Base-by-base conservation (phyloP, 306 rosid species). In the Pterocarpus santalinus region DNA sequence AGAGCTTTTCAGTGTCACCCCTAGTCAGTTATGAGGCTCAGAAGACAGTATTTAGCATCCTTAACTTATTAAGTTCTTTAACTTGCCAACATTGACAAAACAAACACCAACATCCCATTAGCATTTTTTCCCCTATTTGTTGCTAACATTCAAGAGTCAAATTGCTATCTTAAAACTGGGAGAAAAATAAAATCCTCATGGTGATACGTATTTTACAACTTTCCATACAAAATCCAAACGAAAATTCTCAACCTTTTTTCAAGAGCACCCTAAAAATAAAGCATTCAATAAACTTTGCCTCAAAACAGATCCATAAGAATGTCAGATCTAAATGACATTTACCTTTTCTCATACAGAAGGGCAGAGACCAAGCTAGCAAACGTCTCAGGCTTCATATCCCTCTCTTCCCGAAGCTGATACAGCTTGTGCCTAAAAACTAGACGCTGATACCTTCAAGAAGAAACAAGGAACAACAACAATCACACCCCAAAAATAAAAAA, bases 341-440 rank as follows among this genome's bases (percentile, higher is more conserved):
- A 94, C 97, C 98, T 85, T 86, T 92, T 94, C 96, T 94, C 96
- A 17, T 94, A 94, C 9, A 92, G 94, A 84, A 90, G 33, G 68
- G 98, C 92, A 13, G 97, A 94, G 57, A 94, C 94, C 1, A 94
- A 90, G 81, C 96, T 90, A 39, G 98, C 96, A 78, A 94, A 94
- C 3, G 98, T 92, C 87, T 94, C 98, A 0, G 98, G 98, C 80
- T 92, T 94, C 97, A 94, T 94, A 66, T 89, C 96, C 84, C 97
- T 89, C 85, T 94, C 96, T 80, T 94, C 98, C 5, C 98, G 90
- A 75, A 94, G 98, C 85, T 89, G 92, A 81, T 94, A 94, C 52
- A 94, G 86, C 80, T 94, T 91, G 92, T 94, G 97, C 66, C 93
- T 91, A 70, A 88, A 94, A 57, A 92, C 91, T 33, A 91, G 92